These are phyloP conservation scores for Mucor saturninus DNA, from an alignment of 371 early-diverging fungal genomes.

Conservation along the genomic window DNA sequence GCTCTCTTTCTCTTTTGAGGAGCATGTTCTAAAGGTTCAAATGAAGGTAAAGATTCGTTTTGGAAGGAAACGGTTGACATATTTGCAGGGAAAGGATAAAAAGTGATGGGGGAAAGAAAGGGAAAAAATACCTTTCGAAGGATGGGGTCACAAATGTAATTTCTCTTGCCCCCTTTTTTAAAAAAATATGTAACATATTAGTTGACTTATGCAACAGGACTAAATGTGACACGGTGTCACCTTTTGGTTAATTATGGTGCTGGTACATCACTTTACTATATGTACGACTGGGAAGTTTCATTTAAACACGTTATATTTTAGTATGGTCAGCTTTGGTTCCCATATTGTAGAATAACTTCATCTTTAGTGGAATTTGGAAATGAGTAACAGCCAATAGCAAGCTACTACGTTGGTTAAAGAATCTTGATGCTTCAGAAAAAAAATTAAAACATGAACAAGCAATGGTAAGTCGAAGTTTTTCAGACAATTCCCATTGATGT, in stretches of 20 bases:
- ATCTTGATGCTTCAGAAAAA: no score
- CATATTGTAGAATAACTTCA: background rate
- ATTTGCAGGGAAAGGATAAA: background rate
- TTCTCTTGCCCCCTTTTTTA: background rate
- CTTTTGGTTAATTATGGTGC: background rate
- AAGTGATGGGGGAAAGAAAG: background rate
- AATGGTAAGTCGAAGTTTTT: no score
- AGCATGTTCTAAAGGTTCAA: constrained; percentile 21
- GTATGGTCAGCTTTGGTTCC: background rate
- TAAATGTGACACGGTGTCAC: constrained; percentile 4
- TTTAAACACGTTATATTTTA: background rate
- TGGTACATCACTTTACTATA: constrained; percentile 3
- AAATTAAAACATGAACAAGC: no score
- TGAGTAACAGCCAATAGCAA: no score
- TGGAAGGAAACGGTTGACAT: constrained; percentile 25
- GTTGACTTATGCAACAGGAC: background rate
- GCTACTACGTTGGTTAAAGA: no score
- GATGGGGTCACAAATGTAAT: background rate
- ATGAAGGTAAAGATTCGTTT: constrained; percentile 23
- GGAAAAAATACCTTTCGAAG: background rate
- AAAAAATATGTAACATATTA: background rate
- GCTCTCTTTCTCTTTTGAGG: constrained; percentile 20
- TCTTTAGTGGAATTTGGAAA: background rate
- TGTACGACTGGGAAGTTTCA: background rate
- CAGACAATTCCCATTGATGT: no score